These are phyloP conservation scores for Biscutella laevigata DNA, from an alignment of 441 rosid genomes.

Conservation along the genomic window DNA sequence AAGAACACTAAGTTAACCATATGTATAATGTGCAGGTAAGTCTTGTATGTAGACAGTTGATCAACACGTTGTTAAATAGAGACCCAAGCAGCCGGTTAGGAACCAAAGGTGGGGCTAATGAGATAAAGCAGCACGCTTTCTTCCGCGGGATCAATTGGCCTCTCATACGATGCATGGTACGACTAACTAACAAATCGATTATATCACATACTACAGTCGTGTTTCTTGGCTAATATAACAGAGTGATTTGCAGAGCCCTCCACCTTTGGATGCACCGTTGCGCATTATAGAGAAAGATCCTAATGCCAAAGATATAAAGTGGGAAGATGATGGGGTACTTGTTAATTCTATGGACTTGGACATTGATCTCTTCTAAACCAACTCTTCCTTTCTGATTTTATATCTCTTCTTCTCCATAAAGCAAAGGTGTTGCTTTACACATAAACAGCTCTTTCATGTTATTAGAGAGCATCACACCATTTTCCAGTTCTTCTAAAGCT, in stretches of 20 bases:
- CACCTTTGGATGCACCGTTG: slow-evolving; percentile 57
- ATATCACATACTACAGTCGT: neutral
- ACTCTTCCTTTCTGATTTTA: slow-evolving; percentile 1
- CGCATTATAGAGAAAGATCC: slow-evolving; percentile 48
- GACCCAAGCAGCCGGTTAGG: slow-evolving; percentile 78
- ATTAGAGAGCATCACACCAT: too few relatives aligned
- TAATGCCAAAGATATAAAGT: slow-evolving; percentile 43
- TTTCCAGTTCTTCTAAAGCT: slow-evolving; percentile 1
- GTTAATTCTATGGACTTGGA: slow-evolving; percentile 50
- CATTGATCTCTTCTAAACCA: slow-evolving; percentile 43
- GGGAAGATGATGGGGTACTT: slow-evolving; percentile 96
- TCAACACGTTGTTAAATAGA: slow-evolving; percentile 57
- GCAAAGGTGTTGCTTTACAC: slow-evolving; percentile 7
- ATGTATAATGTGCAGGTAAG: slow-evolving; percentile 53
- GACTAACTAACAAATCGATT: neutral
- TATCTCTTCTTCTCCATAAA: slow-evolving; percentile 11
- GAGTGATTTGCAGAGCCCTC: slow-evolving; percentile 57
- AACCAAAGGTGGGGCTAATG: slow-evolving; percentile 66
- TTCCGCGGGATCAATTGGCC: slow-evolving; percentile 91
- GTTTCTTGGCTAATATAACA: neutral
- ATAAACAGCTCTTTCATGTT: neutral
- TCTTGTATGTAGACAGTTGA: slow-evolving; percentile 75
- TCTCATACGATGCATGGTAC: slow-evolving; percentile 86
- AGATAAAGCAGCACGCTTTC: slow-evolving; percentile 86
- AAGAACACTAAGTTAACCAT: neutral